Percentiles rank a stretch among this genome's conserved stretches.
Evolutionary conservation across 495 filamentous ascomycete genomes (phyloP).

Genomic region (Penicillium subrubescens): DNA sequence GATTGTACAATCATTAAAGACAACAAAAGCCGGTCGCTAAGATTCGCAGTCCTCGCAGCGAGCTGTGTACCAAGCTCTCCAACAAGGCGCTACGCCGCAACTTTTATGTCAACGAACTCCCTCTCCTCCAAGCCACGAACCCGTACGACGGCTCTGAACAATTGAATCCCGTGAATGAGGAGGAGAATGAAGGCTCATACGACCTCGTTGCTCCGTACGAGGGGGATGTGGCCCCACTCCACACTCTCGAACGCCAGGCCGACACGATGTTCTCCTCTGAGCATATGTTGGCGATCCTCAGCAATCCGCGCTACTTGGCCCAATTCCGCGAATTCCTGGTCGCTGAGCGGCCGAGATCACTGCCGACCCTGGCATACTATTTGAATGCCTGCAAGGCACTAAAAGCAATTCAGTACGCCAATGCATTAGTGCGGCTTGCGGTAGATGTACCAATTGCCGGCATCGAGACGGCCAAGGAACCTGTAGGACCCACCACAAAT

Average conservation of each 20-base stretch:
- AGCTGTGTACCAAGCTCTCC: conserved; percentile 22
- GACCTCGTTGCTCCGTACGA: conserved; percentile 37
- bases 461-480: conserved; percentile 49
- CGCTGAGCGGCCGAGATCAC: conserved; percentile 68
- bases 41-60: conserved; percentile 3
- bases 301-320: conserved; percentile 66
- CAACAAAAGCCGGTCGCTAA: background rate
- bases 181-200: conserved; percentile 27
- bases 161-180: conserved; percentile 30
- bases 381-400: conserved; percentile 65
- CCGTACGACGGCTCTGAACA: conserved; percentile 33
- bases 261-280: conserved; percentile 64
- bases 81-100: conserved; percentile 30
- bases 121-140: conserved; percentile 35
- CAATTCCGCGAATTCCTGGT: conserved; percentile 68
- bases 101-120: conserved; percentile 29
- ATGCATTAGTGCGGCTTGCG: conserved; percentile 55
- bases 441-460: conserved; percentile 34
- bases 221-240: conserved; percentile 25
- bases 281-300: conserved; percentile 61
- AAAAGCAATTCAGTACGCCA: conserved; percentile 68
- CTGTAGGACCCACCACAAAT: conserved; percentile 51
- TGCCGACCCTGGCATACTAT: conserved; percentile 66
- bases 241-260: conserved; percentile 58
- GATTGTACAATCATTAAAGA: background rate